Evolutionary conservation across 805 yeast genomes (phyloP), one percentile per base, ranked within the genome.

Genomic region (Candida koratica): DNA sequence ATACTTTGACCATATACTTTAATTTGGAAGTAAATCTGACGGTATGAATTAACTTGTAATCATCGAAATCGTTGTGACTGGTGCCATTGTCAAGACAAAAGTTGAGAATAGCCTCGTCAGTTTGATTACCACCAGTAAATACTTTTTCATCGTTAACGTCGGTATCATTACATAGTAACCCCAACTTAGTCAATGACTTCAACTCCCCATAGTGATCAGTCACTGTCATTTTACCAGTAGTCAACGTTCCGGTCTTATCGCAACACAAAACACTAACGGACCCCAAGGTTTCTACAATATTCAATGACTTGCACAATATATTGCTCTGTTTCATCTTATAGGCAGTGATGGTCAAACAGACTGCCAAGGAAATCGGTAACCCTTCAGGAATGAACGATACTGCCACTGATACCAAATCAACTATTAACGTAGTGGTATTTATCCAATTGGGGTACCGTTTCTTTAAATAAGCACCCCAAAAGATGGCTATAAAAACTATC

Each of bases 211-310:
- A 23, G 14, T 18, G 25, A 14, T 30, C 49, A 2, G 66, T 63
- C 2, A 67, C 72, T 18, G 54, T 41, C 74, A 74, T 72, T 38
- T 62, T 61, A 49, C 74, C 74, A 44, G 71, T 61, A 17, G 81
- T 75, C 32, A 75, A 55, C 4, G 72, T 66, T 11, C 72, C 72
- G 5, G 72, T 66, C 39, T 66, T 66, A 40, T 65, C 72, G 18
- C 63, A 59, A 42, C 70, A 66, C 24, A 65, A 45, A 34, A 52
- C 76, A 48, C 72, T 71, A 15, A 75, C 73, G 11, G 75, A 65
- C 11, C 81, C 83, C 44, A 77, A 58, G 12, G 81, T 76, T 50
- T 77, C 82, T 17, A 74, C 73, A 17, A 69, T 65, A 11, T 71
- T 52, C 34, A 73, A 53, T 2, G 71, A 55, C 42, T 72, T 67